phyloP scores from a whole-genome alignment of 352 stramenopile genomes.

The Phytophthora crassamura region DNA sequence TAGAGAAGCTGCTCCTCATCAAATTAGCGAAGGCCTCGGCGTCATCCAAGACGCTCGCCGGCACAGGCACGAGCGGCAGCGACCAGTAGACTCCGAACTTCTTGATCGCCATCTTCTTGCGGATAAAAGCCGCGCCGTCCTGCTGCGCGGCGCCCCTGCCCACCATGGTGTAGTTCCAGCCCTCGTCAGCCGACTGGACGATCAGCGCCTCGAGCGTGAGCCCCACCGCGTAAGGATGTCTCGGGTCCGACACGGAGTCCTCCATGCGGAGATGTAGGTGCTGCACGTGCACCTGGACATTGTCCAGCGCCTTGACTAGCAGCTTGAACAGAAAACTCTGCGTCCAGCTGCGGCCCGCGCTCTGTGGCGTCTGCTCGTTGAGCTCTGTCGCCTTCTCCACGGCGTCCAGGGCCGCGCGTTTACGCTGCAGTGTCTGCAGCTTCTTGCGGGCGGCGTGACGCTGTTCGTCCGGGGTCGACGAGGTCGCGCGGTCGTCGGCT shows the following conservation, averaged over 20 bases:
- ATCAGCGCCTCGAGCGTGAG: constrained; percentile 83
- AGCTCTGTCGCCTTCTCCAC: constrained; percentile 79
- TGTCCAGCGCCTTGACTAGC: constrained; percentile 83
- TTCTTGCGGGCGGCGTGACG: constrained; percentile 42
- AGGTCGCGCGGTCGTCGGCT: constrained; percentile 34
- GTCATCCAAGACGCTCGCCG: constrained; percentile 54
- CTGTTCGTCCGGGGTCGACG: constrained; percentile 24
- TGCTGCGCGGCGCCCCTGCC: constrained; percentile 45
- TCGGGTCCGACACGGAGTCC: constrained; percentile 59
- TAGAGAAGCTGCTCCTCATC: constrained; percentile 76
- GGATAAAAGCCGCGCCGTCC: constrained; percentile 47
- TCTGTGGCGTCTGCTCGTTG: constrained; percentile 41
- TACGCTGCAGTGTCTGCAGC: constrained; percentile 71
- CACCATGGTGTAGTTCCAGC: constrained; percentile 88
- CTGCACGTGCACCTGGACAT: constrained; percentile 84
- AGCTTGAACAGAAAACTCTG: constrained; percentile 85
- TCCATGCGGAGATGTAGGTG: constrained; percentile 80
- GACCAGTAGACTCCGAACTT: constrained; percentile 86
- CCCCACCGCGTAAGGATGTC: constrained; percentile 62
- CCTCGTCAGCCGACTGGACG: constrained; percentile 81
- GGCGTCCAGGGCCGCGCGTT: constrained; percentile 78
- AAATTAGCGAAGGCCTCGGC: constrained; percentile 61
- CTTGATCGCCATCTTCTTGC: constrained; percentile 87
- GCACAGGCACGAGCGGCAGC: constrained; percentile 54
- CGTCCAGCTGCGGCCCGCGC: constrained; percentile 49